These are phyloP conservation scores for Mimosa bimucronata DNA, from an alignment of 306 rosid species.

Conservation along the genomic window DNA sequence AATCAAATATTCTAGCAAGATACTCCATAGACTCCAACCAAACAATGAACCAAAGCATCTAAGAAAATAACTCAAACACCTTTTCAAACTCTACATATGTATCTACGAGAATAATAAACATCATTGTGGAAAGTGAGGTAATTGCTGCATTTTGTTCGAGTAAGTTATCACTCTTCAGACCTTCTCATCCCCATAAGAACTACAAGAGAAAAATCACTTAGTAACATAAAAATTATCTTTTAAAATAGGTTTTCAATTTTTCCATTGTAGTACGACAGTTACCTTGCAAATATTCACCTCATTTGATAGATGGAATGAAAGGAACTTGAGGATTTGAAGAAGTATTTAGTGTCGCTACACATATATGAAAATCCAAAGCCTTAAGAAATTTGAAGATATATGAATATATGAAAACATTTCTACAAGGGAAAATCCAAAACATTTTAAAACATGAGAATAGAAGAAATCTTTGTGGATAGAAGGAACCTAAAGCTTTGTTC, in stretches of 20 bases:
- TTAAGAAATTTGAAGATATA: neutral
- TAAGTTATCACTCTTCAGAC: slow-evolving; percentile 65
- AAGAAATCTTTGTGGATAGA: neutral
- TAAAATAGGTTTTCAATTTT: slow-evolving; percentile 6
- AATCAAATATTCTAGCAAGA: neutral
- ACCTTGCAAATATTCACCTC: slow-evolving; percentile 77
- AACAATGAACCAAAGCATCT: slow-evolving; percentile 17
- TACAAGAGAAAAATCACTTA: slow-evolving; percentile 50
- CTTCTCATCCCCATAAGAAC: slow-evolving; percentile 72
- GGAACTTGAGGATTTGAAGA: slow-evolving; percentile 78
- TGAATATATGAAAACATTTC: neutral
- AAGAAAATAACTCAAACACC: slow-evolving; percentile 48
- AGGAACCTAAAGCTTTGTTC: neutral
- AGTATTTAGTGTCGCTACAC: slow-evolving; percentile 76
- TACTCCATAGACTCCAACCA: too few relatives aligned
- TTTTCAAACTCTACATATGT: slow-evolving; percentile 77
- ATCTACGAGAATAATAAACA: slow-evolving; percentile 83
- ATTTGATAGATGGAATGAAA: slow-evolving; percentile 74
- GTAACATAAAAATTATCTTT: slow-evolving; percentile 33
- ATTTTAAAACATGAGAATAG: neutral
- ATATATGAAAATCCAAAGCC: slow-evolving; percentile 26
- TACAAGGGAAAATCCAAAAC: neutral
- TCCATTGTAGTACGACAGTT: slow-evolving; percentile 33
- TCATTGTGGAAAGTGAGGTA: slow-evolving; percentile 69
- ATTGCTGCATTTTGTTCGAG: slow-evolving; percentile 76